These are phyloP conservation scores for Lathyrus tuberosus DNA, from an alignment of 306 rosid genomes.

Conservation along the genomic window DNA sequence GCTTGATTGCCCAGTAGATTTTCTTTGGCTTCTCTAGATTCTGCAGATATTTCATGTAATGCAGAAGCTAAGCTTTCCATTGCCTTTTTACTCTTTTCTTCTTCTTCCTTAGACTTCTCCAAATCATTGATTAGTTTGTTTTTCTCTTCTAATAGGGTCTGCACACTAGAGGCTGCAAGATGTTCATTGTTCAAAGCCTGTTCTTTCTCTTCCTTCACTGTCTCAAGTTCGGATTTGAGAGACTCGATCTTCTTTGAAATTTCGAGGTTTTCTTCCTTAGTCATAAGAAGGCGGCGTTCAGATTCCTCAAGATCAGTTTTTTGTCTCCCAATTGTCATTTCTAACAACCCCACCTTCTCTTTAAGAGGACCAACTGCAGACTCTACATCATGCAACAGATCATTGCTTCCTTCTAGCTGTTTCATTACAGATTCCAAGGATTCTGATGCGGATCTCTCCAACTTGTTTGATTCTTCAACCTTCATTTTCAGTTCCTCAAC, in stretches of 20 bases:
- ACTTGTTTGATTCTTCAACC: constrained; percentile 63
- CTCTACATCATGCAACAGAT: constrained; percentile 78
- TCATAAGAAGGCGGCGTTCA: constrained; percentile 48
- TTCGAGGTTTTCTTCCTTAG: constrained; percentile 67
- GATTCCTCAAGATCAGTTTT: constrained; percentile 73
- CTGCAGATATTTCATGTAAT: constrained; percentile 84
- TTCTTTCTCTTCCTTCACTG: constrained; percentile 71
- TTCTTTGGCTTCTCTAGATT: constrained; percentile 88
- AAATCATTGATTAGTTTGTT: constrained; percentile 72
- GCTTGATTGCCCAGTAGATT: constrained; percentile 54
- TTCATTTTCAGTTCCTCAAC: constrained; percentile 69
- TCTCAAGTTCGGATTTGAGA: constrained; percentile 65
- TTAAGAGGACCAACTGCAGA: constrained; percentile 68
- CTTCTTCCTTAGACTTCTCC: constrained; percentile 81
- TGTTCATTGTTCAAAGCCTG: constrained; percentile 82
- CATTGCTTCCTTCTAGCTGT: constrained; percentile 77
- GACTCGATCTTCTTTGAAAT: constrained; percentile 55
- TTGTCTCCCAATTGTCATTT: constrained; percentile 78
- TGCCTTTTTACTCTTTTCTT: constrained; percentile 94
- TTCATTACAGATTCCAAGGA: constrained; percentile 83
- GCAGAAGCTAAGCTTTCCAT: constrained; percentile 99
- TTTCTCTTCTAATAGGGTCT: constrained; percentile 85
- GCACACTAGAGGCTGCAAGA: constrained; percentile 91
- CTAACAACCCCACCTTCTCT: constrained; percentile 80
- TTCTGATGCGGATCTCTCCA: constrained; percentile 90